phyloP scores from a whole-genome alignment of 768 basidiomycete genomes.

The Leccinum obscurum region DNA sequence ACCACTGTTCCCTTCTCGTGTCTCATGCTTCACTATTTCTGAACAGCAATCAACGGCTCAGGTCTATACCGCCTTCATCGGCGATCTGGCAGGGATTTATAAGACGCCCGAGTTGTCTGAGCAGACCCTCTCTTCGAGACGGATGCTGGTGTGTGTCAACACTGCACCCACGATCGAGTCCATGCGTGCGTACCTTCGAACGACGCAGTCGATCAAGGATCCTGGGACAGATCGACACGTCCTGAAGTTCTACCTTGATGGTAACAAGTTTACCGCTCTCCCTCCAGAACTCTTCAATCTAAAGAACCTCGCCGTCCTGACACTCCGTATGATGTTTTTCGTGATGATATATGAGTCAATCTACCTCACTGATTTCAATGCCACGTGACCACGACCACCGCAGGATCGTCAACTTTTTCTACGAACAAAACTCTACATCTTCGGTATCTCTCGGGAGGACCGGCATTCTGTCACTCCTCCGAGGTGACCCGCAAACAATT shows the following conservation, averaged over 20 bases:
- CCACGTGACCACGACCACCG: constrained; percentile 3
- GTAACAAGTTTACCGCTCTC: constrained; percentile 52
- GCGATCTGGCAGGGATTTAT: constrained; percentile 48
- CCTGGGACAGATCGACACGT: constrained; percentile 45
- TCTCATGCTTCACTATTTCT: constrained; percentile 12
- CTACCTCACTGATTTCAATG: neutral
- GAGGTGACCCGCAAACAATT: no score
- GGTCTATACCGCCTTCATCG: constrained; percentile 49
- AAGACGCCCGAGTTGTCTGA: constrained; percentile 41
- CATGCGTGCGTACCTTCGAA: constrained; percentile 23
- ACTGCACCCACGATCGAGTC: constrained; percentile 36
- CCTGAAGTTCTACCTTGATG: constrained; percentile 56
- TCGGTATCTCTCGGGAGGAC: no score
- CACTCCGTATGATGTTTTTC: constrained; percentile 50
- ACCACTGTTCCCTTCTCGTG: neutral
- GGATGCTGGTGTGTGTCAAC: constrained; percentile 34
- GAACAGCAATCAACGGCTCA: constrained; percentile 41
- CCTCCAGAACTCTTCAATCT: constrained; percentile 60
- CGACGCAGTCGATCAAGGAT: constrained; percentile 30
- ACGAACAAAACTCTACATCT: constrained; percentile 33
- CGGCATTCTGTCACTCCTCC: no score
- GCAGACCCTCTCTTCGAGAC: constrained; percentile 22
- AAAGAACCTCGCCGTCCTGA: constrained; percentile 58
- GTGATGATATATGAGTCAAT: constrained; percentile 54
- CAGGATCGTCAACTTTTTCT: constrained; percentile 97